Evolutionary conservation across 2,329 filamentous ascomycete species (phyloP), one percentile per base, ranked within the genome.

Genomic region (Pleomassaria siparia): DNA sequence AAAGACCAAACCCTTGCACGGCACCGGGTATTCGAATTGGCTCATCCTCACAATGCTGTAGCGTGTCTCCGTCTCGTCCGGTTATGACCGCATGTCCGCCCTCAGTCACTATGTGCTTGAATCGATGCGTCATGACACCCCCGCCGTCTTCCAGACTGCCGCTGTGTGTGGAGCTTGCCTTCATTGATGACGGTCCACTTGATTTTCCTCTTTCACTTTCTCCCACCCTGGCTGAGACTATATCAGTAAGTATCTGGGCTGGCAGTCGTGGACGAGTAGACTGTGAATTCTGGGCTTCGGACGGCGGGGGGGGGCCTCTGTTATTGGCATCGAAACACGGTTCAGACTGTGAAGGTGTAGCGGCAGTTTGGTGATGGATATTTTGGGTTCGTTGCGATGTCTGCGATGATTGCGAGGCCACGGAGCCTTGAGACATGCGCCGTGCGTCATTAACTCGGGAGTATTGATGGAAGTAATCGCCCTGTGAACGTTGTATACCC

Each of bases 41-140:
- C 61, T 96, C 91, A 61, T 96, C 91, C 68, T 96, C 91, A 63
- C 91, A 96, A 43, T 84, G 81, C 64, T 95, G 88, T 36, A 94
- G 73, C 1, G 79, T 82, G 2, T 83, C 80, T 2, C 84, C 86
- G 44, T 89, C 84, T 46, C 87, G 80, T 5, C 90, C 90, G 1
- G 89, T 94, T 44, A 95, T 88, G 24, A 95, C 81, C 21, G 87
- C 84, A 71, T 96, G 89, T 0, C 90, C 90, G 13, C 84, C 87
- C 2, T 88, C 83, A 0, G 88, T 91, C 21, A 86, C 74, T 3
- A 88, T 76, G 63, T 96, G 89, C 56, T 85, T 87, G 71, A 95
- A 95, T 2, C 90, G 85, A 20, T 84, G 78, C 1, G 88, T 89
- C 2, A 91, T 64, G 21, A 88, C 15, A 2, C 63, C 66, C n/a